A percentile compares a stretch with the other conserved stretches of the same genome.
These are phyloP conservation scores for Triangularia verruculosa DNA, from an alignment of 2,329 filamentous ascomycete species.

Conservation along the genomic window DNA sequence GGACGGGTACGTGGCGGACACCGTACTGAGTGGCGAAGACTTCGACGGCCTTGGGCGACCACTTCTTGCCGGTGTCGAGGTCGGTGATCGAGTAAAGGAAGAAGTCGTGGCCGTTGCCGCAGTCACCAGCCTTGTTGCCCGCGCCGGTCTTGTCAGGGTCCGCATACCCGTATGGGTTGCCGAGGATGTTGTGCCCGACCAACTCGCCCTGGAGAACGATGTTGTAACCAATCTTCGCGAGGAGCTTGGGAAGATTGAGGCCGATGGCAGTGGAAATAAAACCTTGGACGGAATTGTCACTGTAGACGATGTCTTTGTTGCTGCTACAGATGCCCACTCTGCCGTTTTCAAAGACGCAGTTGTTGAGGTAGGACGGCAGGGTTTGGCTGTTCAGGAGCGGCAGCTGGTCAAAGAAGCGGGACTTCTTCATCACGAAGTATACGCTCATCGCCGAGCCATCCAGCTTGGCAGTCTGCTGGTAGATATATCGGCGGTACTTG, in stretches of 20 bases:
- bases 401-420: conserved; percentile 22
- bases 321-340: conserved; percentile 35
- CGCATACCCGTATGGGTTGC: conserved; percentile 31
- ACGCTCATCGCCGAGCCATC: conserved; percentile 39
- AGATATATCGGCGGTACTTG: conserved; percentile 29
- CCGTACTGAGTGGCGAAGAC: conserved; percentile 28
- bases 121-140: background rate
- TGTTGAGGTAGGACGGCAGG: background rate
- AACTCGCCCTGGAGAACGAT: conserved; percentile 36
- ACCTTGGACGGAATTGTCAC: background rate
- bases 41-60: conserved; percentile 31
- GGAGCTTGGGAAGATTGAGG: conserved; percentile 25
- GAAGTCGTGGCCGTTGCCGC: conserved; percentile 28
- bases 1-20: conserved; percentile 35
- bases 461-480: conserved; percentile 40
- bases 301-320: conserved; percentile 26
- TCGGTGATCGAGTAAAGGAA: conserved; percentile 36
- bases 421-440: conserved; percentile 35
- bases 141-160: background rate
- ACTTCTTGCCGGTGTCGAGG: conserved; percentile 30
- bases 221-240: conserved; percentile 21
- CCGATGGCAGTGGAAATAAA: conserved; percentile 29
- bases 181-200: conserved; percentile 29
- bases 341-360: conserved; percentile 26
- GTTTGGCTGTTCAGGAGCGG: background rate